Evolutionary conservation across 1,139 yeast genomes (phyloP).

Genomic region (Suhomyces atakaporum): DNA sequence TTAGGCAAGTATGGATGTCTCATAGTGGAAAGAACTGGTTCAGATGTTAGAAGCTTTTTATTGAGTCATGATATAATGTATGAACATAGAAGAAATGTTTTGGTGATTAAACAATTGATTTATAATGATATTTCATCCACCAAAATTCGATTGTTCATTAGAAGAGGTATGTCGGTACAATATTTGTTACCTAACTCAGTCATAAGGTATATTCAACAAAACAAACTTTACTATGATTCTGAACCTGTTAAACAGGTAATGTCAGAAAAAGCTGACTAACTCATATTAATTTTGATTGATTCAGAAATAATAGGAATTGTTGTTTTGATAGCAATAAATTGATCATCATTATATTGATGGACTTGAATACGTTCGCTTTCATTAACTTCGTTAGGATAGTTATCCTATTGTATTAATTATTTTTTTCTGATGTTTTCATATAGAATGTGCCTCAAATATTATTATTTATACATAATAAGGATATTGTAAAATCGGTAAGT

Average conservation of each 20-base stretch:
- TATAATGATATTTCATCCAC: conserved; percentile 96
- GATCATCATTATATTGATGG: no score
- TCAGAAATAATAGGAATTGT: no score
- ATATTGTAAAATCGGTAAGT: background rate
- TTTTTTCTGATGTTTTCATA: background rate
- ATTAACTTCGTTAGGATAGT: no score
- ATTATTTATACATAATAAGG: background rate
- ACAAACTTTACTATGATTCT: conserved; percentile 79
- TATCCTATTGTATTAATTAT: conserved; percentile 1
- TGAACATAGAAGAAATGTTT: conserved; percentile 89
- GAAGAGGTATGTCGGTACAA: conserved; percentile 97
- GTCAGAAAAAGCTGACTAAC: conserved; percentile 50
- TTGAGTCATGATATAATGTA: conserved; percentile 95
- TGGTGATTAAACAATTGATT: conserved; percentile 92
- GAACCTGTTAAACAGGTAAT: conserved; percentile 94
- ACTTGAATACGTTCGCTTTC: no score
- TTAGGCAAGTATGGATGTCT: conserved; percentile 94
- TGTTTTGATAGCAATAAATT: no score
- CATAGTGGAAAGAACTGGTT: conserved; percentile 94
- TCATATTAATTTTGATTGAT: conserved; percentile 1
- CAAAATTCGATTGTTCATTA: conserved; percentile 83
- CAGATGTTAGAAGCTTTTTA: conserved; percentile 90
- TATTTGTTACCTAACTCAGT: conserved; percentile 92
- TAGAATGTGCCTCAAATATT: background rate
- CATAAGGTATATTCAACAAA: conserved; percentile 91